phyloP scores from a whole-genome alignment of 129 eudicot genomes.

The Rutidosis leptorrhynchoides region DNA sequence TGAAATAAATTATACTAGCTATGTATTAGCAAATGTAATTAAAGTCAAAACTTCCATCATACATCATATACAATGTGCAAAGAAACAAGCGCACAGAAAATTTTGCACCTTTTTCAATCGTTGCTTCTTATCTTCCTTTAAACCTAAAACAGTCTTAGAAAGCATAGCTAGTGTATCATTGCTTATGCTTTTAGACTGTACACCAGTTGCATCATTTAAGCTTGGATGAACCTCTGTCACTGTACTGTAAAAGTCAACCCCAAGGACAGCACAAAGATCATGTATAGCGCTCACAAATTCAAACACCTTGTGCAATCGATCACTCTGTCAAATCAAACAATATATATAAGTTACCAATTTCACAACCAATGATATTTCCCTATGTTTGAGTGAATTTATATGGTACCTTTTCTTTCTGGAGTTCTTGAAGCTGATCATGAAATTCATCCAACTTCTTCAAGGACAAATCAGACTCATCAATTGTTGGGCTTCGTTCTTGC shows the following conservation, averaged over 20 bases:
- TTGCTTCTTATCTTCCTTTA: constrained; percentile 82
- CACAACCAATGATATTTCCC: background rate
- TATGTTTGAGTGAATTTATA: background rate
- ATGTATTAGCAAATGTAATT: background rate
- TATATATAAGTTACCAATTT: constrained; percentile 6
- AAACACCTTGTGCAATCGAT: constrained; percentile 89
- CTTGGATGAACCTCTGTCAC: constrained; percentile 97
- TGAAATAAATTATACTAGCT: background rate
- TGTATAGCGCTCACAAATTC: constrained; percentile 91
- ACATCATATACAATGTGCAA: constrained; percentile 4
- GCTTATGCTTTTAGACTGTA: constrained; percentile 89
- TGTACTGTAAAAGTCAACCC: constrained; percentile 78
- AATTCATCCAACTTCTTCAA: constrained; percentile 69
- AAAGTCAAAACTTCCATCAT: background rate
- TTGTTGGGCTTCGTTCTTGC: constrained; percentile 48
- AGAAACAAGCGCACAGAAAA: background rate
- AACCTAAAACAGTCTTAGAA: constrained; percentile 71
- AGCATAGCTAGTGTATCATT: constrained; percentile 73
- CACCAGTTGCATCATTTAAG: constrained; percentile 70
- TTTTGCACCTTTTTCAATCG: constrained; percentile 69
- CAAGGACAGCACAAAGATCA: constrained; percentile 92
- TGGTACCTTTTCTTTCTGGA: constrained; percentile 83
- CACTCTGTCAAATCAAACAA: constrained; percentile 61
- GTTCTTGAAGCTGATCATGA: constrained; percentile 77
- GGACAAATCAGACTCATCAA: constrained; percentile 82